Evolutionary conservation across 1,139 yeast species (phyloP), one percentile per base, ranked within the genome.

Genomic region (Protomyces gravidus): DNA sequence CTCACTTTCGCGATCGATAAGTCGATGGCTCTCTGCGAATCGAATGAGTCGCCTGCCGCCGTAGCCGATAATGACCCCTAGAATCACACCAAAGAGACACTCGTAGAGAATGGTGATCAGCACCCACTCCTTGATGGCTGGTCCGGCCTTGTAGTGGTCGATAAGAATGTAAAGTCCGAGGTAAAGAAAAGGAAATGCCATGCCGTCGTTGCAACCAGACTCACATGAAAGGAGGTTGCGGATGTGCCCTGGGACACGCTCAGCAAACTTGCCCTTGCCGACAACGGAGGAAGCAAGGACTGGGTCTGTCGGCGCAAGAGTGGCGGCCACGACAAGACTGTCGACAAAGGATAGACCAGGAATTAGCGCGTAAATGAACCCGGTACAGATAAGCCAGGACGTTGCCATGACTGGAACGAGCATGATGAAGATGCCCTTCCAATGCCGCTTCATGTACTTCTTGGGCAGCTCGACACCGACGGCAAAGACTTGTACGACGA

Each of bases 221-320:
- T 92, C 98, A 0, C 97, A 97, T 30, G 94, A 82, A 47, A 92
- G 75, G 55, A 92, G 74, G 68, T 92, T 90, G 70, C 98, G 79
- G 72, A 92, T 80, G 73, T 92, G 97, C 5, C 97, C 97, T 0
- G 98, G 98, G 13, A 92, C 97, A 65, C 97, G 81, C 69, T 82
- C 84, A n/a, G 98, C 97, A 71, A 92, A 92, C 69, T 90, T 89
- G 65, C 98, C 97, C 69, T 88, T 88, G 75, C 98, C 97, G 21
- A 92, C 97, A 19, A 92, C 97, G 0, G 98, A 97, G 40, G 96
- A 95, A 0, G 98, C 98, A 69, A 92, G 78, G 56, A 92, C 95
- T 3, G 98, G 98, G 73, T 92, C 98, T 0, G 98, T 92, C 2
- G 98, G 97, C 0, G 98, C 92, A 42, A 92, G 84, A 73, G 98